A percentile compares a stretch with the other conserved stretches of the same genome.
phyloP scores from a whole-genome alignment of 345 rosid genomes.

The Eucalyptus albens region DNA sequence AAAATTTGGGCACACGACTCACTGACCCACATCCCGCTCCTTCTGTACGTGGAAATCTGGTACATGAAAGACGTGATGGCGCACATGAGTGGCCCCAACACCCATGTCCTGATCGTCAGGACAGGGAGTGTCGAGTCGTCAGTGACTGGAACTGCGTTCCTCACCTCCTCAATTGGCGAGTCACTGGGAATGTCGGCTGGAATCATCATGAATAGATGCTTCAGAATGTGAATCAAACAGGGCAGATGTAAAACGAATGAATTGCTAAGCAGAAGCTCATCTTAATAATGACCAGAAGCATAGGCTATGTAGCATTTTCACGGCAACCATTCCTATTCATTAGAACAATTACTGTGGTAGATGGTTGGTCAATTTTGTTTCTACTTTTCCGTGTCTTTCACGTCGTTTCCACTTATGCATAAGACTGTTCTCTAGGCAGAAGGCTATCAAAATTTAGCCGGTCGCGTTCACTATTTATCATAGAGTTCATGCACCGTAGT shows the following conservation, averaged over 20 bases:
- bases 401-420: background rate
- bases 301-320: background rate
- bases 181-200: background rate
- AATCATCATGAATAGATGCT: background rate
- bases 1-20: conserved; percentile 26
- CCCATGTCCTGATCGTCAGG: conserved; percentile 34
- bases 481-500: background rate
- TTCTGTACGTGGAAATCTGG: conserved; percentile 23
- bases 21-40: conserved; percentile 3
- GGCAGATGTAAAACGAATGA: background rate
- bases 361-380: background rate
- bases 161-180: conserved; percentile 18
- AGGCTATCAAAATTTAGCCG: background rate
- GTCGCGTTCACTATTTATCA: background rate
- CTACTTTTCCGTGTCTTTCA: background rate
- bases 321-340: background rate
- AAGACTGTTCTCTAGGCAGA: background rate
- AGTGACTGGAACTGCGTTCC: conserved; percentile 20
- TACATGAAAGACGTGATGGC: conserved; percentile 13
- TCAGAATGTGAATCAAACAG: background rate
- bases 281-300: background rate
- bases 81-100: conserved; percentile 18
- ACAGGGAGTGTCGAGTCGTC: conserved; percentile 18
- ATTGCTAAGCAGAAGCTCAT: background rate
- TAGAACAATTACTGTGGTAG: background rate